phyloP scores from a whole-genome alignment of 495 filamentous ascomycete species.

The Aspergillus asperescens region DNA sequence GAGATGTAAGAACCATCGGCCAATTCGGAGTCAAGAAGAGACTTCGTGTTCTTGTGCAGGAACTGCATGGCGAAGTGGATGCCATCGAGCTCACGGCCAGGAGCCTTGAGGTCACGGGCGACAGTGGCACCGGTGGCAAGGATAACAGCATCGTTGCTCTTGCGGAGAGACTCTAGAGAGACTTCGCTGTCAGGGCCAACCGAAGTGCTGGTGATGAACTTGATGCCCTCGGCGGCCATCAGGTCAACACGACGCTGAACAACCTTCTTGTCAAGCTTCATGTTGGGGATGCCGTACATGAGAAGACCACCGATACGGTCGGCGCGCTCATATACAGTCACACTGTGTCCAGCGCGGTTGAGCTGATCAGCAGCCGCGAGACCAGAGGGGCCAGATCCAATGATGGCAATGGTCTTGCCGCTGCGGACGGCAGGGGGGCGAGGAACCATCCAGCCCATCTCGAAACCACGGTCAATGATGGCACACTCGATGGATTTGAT shows the following conservation, averaged over 20 bases:
- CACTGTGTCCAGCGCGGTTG: constrained; percentile 85
- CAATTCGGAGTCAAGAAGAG: constrained; percentile 87
- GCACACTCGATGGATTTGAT: constrained; percentile 99
- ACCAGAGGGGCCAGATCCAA: constrained; percentile 92
- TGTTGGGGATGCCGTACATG: constrained; percentile 99
- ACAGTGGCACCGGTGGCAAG: constrained; percentile 97
- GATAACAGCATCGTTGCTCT: constrained; percentile 77
- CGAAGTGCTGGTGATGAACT: constrained; percentile 69
- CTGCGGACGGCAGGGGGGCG: constrained; percentile 72
- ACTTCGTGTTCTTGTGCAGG: constrained; percentile 97
- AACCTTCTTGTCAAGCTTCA: constrained; percentile 99
- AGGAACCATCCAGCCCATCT: constrained; percentile 99
- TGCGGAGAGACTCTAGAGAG: constrained; percentile 68
- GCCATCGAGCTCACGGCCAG: constrained; percentile 83
- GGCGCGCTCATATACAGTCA: constrained; percentile 94
- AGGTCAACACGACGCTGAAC: constrained; percentile 95
- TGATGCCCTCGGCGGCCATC: constrained; percentile 88
- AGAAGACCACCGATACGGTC: constrained; percentile 91
- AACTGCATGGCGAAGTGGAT: constrained; percentile 99
- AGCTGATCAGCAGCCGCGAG: constrained; percentile 92
- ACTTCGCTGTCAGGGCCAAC: constrained; percentile 73
- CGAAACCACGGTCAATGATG: constrained; percentile 98
- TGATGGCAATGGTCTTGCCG: constrained; percentile 86
- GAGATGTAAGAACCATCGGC: constrained; percentile 88
- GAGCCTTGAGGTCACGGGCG: constrained; percentile 90